Evolutionary conservation across 2,329 filamentous ascomycete species (phyloP).

Genomic region (Trichoderma atrobrunneum): DNA sequence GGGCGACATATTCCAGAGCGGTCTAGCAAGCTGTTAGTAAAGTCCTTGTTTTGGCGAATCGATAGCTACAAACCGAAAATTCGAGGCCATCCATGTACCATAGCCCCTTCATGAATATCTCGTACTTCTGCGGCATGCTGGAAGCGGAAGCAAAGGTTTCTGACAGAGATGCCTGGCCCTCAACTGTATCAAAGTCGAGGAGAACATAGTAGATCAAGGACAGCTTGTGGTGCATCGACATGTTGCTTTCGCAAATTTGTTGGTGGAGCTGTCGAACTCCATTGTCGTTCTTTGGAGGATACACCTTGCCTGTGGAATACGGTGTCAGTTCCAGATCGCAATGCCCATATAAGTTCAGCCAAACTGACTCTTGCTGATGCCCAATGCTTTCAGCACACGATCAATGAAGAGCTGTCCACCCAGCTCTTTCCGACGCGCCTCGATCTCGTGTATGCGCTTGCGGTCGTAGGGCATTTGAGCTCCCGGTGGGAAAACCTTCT

Average conservation of each 20-base stretch:
- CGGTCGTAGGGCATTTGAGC: slow-evolving; percentile 61
- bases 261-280: slow-evolving; percentile 68
- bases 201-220: slow-evolving; percentile 82
- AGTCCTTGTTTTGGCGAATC: neutral
- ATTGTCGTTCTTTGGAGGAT: slow-evolving; percentile 69
- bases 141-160: slow-evolving; percentile 58
- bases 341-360: neutral
- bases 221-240: slow-evolving; percentile 73
- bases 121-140: slow-evolving; percentile 71
- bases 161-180: slow-evolving; percentile 50
- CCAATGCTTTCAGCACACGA: slow-evolving; percentile 65
- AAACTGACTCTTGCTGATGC: slow-evolving; percentile 63
- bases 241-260: slow-evolving; percentile 62
- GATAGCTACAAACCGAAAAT: slow-evolving; percentile 51
- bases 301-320: slow-evolving; percentile 52
- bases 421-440: slow-evolving; percentile 63
- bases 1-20: slow-evolving; percentile 72
- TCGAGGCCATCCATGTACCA: slow-evolving; percentile 75
- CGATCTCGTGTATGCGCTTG: slow-evolving; percentile 59
- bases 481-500: slow-evolving; percentile 63
- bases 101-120: slow-evolving; percentile 76
- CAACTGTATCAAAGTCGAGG: slow-evolving; percentile 64
- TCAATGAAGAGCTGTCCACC: slow-evolving; percentile 77
- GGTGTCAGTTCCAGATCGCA: neutral
- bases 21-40: slow-evolving; percentile 37